Conservation (phyloP, 2,329 filamentous ascomycete genomes). For the Aspergillus sergii region DNA sequence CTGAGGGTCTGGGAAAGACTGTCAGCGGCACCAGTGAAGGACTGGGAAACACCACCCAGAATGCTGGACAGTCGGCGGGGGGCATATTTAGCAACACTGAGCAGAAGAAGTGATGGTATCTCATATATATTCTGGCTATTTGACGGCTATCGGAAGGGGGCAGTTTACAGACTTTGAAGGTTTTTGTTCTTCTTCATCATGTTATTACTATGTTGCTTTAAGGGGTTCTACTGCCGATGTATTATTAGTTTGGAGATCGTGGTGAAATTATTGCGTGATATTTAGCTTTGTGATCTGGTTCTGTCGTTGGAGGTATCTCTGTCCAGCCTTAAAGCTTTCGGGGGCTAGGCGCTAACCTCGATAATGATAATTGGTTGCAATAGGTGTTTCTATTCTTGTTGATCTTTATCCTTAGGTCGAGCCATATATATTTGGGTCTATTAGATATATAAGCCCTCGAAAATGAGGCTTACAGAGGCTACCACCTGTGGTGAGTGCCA, state of each 20-base stretch:
- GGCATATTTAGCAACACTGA: constrained; percentile 11
- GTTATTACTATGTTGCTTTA: not conserved
- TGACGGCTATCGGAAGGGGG: not conserved
- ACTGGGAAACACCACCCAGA: constrained; percentile 33
- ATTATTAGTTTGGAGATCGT: not conserved
- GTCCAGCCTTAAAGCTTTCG: not conserved
- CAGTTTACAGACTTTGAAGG: not conserved
- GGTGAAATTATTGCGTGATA: not conserved
- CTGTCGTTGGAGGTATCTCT: not conserved
- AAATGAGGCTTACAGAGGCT: too few species aligned
- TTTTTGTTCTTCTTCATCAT: not conserved
- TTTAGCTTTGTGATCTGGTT: not conserved
- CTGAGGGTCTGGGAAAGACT: constrained; percentile 31
- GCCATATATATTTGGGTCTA: too few species aligned
- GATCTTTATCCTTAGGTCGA: not conserved
- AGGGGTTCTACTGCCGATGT: not conserved
- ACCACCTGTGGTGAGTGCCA: too few species aligned
- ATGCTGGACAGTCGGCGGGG: constrained; percentile 20
- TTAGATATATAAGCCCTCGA: too few species aligned
- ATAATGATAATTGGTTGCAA: not conserved
- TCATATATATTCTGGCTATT: not conserved
- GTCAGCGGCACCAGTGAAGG: constrained; percentile 32
- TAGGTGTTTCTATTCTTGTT: not conserved
- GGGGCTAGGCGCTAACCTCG: not conserved
- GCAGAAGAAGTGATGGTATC: not conserved